phyloP scores from a whole-genome alignment of 192 early-diverging fungal species.

The Coemansia erecta region DNA sequence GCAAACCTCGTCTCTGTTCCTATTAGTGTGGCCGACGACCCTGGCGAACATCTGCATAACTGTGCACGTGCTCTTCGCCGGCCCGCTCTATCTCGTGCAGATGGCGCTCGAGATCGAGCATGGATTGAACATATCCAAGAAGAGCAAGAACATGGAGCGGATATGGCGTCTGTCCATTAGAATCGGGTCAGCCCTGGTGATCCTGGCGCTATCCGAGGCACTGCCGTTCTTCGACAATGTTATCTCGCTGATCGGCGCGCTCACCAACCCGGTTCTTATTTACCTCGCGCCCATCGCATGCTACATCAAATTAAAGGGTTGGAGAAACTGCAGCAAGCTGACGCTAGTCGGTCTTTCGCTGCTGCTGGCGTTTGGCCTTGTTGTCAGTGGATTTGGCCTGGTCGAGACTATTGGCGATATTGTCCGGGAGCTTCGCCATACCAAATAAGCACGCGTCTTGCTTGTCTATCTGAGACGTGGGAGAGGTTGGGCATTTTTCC shows the following conservation, averaged over 20 bases:
- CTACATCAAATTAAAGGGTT: slow-evolving; percentile 66
- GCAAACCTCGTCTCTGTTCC: too few species aligned
- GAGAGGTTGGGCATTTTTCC: too few species aligned
- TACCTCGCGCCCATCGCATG: slow-evolving; percentile 73
- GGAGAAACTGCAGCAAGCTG: slow-evolving; percentile 42
- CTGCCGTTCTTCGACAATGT: slow-evolving; percentile 76
- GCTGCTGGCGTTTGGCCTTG: slow-evolving; percentile 55
- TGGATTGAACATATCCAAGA: slow-evolving; percentile 54
- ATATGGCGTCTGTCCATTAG: slow-evolving; percentile 55
- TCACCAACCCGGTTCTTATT: slow-evolving; percentile 67
- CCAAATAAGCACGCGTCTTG: slow-evolving; percentile 8
- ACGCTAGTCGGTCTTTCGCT: slow-evolving; percentile 16
- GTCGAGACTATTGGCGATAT: slow-evolving; percentile 61
- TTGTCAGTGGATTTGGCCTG: slow-evolving; percentile 63
- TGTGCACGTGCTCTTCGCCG: slow-evolving; percentile 71
- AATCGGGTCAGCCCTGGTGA: slow-evolving; percentile 50
- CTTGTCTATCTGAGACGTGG: not conserved
- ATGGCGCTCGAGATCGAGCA: slow-evolving; percentile 58
- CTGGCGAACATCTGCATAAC: slow-evolving; percentile 69
- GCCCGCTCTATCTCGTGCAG: slow-evolving; percentile 68
- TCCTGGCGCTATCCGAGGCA: slow-evolving; percentile 58
- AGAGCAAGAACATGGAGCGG: slow-evolving; percentile 51
- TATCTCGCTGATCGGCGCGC: slow-evolving; percentile 68
- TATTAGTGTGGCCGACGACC: slow-evolving; percentile 54
- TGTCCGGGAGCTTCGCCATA: slow-evolving; percentile 28